These are phyloP conservation scores for Psilocybe azurescens DNA, from an alignment of 768 basidiomycete species.

Conservation along the genomic window DNA sequence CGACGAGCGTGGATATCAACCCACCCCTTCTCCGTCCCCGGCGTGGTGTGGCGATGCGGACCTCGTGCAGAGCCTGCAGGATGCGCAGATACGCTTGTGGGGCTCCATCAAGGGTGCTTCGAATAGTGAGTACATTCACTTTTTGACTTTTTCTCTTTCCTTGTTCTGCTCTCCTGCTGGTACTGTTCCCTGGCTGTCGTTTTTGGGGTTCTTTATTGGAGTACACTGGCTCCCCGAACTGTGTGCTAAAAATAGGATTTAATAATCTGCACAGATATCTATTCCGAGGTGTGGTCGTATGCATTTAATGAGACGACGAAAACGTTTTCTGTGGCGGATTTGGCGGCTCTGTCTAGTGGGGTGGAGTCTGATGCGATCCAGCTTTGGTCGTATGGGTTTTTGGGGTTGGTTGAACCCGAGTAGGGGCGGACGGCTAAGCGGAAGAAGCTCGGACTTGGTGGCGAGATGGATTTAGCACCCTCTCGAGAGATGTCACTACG, in stretches of 20 bases:
- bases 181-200: too few species aligned
- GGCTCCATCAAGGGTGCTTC: slow-evolving; percentile 39
- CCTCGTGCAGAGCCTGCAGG: slow-evolving; percentile 36
- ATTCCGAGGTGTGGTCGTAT: slow-evolving; percentile 47
- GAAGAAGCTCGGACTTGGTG: not conserved
- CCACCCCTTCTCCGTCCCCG: slow-evolving; percentile 29
- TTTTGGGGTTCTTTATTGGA: slow-evolving; percentile 3
- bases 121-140: slow-evolving; percentile 24
- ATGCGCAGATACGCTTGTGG: slow-evolving; percentile 45
- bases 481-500: not conserved
- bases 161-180: not conserved
- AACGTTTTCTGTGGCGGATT: slow-evolving; percentile 42
- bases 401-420: slow-evolving; percentile 39
- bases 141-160: not conserved
- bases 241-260: slow-evolving; percentile 5
- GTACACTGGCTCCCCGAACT: not conserved
- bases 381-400: slow-evolving; percentile 48
- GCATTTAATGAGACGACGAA: slow-evolving; percentile 38
- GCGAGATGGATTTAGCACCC: not conserved
- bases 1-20: slow-evolving; percentile 29
- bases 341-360: slow-evolving; percentile 43
- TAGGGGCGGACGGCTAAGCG: not conserved
- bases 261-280: slow-evolving; percentile 30
- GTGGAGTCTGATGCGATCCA: slow-evolving; percentile 50
- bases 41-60: slow-evolving; percentile 41